These are phyloP conservation scores for Thermochaetoides thermophila DNA, from an alignment of 495 filamentous ascomycete genomes.

Conservation along the genomic window DNA sequence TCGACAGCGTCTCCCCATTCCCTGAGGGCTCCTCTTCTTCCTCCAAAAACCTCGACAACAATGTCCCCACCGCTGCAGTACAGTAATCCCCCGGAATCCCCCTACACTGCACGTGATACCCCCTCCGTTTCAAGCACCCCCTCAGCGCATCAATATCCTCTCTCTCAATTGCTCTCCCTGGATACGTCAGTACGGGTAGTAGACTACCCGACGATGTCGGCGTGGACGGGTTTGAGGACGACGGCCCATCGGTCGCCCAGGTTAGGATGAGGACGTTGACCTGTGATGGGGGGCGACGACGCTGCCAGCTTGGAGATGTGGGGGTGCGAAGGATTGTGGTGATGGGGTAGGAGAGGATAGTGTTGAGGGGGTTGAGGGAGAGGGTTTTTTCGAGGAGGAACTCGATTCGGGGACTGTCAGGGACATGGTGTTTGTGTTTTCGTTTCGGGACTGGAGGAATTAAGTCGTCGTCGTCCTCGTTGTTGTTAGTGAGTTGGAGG, in stretches of 20 bases:
- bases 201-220: conserved; percentile 8
- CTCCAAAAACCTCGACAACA: conserved; percentile 11
- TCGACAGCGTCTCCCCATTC: conserved; percentile 3
- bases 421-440: conserved; percentile 1
- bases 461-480: too few species aligned
- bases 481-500: not conserved
- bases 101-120: conserved; percentile 16
- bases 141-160: conserved; percentile 10
- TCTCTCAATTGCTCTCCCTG: too few species aligned
- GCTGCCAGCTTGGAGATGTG: not conserved
- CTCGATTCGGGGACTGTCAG: not conserved
- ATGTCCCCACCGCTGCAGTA: conserved; percentile 14
- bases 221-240: conserved; percentile 3
- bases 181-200: conserved; percentile 4
- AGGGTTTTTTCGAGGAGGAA: conserved; percentile 1
- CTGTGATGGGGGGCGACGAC: conserved; percentile 8
- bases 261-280: conserved; percentile 14
- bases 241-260: too few species aligned
- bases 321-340: not conserved
- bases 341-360: not conserved
- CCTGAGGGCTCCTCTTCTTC: too few species aligned
- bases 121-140: conserved; percentile 10
- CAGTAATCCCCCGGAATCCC: conserved; percentile 12
- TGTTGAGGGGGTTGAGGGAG: not conserved
- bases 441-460: too few species aligned